Evolutionary conservation across 192 early-diverging fungal species (phyloP).

Genomic region (Backusella psychrophila): DNA sequence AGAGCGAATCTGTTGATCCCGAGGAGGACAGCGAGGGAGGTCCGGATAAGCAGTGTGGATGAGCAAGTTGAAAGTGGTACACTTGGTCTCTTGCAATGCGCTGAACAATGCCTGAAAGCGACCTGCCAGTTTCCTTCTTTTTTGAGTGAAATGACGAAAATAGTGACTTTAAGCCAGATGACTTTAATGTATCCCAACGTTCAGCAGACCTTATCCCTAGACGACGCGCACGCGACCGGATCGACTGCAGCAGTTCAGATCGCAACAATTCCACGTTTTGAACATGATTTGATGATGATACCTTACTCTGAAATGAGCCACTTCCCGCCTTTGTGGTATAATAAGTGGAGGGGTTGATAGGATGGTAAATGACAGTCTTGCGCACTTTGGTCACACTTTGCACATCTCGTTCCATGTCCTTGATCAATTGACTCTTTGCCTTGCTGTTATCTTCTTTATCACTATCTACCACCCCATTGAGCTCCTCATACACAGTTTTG

Average conservation of each 20-base stretch:
- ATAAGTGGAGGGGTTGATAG: constrained; percentile 30
- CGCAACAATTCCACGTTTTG: constrained; percentile 14
- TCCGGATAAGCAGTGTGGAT: neutral
- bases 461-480: neutral
- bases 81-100: constrained; percentile 15
- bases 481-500: constrained; percentile 9
- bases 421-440: constrained; percentile 13
- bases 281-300: constrained; percentile 3
- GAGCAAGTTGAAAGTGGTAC: neutral
- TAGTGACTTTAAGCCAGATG: constrained; percentile 2
- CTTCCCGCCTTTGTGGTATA: constrained; percentile 19
- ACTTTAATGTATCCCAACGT: constrained; percentile 16
- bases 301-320: neutral
- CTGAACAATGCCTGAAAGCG: neutral
- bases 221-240: constrained; percentile 10
- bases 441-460: constrained; percentile 11
- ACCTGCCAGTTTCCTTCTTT: neutral
- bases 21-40: constrained; percentile 10
- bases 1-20: constrained; percentile 13
- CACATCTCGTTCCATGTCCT: constrained; percentile 21
- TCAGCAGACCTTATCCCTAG: constrained; percentile 21
- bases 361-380: constrained; percentile 28
- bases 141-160: neutral
- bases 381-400: constrained; percentile 4
- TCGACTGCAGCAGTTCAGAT: constrained; percentile 17